These are phyloP conservation scores for Eragrostis tef DNA, from an alignment of 202 grass and related monocot genomes.

Conservation along the genomic window DNA sequence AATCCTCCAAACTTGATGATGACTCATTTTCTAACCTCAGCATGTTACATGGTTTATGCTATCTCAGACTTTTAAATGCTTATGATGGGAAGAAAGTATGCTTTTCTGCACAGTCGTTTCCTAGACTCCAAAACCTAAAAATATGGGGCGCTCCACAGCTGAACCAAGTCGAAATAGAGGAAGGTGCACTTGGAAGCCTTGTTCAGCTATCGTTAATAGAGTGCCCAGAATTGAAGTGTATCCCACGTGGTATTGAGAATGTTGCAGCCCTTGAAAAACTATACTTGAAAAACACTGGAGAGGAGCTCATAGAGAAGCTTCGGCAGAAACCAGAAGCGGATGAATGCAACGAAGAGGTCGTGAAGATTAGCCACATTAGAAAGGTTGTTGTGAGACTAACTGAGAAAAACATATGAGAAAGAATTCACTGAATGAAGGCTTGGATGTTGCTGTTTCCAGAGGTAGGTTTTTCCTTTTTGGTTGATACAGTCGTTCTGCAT, in stretches of 20 bases:
- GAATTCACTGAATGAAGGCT: too few relatives aligned
- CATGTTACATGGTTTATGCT: background rate
- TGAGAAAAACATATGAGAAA: background rate
- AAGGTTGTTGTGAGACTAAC: background rate
- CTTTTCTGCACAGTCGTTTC: slow-evolving; percentile 34
- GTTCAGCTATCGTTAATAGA: background rate
- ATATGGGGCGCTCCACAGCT: background rate
- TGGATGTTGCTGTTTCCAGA: too few relatives aligned
- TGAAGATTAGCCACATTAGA: slow-evolving; percentile 32
- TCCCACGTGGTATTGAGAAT: slow-evolving; percentile 45
- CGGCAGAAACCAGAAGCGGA: background rate
- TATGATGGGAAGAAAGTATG: slow-evolving; percentile 39
- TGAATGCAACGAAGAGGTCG: background rate
- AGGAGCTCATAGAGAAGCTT: slow-evolving; percentile 18
- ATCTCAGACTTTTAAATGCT: background rate
- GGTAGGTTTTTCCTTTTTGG: too few relatives aligned
- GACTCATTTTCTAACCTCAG: background rate
- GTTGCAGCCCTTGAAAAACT: slow-evolving; percentile 32
- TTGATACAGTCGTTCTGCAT: too few relatives aligned
- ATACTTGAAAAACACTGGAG: background rate
- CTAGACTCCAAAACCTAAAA: background rate
- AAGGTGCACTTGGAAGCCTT: slow-evolving; percentile 11
- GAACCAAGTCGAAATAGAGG: background rate
- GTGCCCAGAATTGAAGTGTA: background rate
- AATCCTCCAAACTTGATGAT: background rate